Evolutionary conservation across 2,329 filamentous ascomycete species (phyloP), one percentile per base, ranked within the genome.

Genomic region (Xylariaceae sp.): DNA sequence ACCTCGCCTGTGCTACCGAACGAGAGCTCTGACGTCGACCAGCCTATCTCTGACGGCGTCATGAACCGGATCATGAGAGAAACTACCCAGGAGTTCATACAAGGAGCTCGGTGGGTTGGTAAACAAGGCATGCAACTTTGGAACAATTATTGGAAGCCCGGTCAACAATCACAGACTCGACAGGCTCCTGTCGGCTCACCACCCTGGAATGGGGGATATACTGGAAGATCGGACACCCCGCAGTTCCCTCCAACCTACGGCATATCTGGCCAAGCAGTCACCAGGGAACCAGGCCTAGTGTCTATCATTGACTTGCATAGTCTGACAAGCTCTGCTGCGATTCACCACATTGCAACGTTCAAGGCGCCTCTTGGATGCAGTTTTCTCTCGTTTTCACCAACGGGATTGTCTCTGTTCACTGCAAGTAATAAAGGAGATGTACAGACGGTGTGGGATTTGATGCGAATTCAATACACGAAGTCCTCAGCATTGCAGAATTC

Each of bases 341-440:
- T 82, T 5, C 82, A 88, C 61, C 87, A 89, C 0, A 71, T 90
- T 44, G 83, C 87, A 2, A 91, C 89, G 0, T 93, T 95, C 65
- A 80, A 82, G 26, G 80, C 88, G 1, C 83, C 86, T 1, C 81
- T 89, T 16, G 91, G 91, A 7, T 93, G 90, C 71, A 93, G 90
- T 69, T 92, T 90, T 68, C 70, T 95, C 29, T 92, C 89, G 0
- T 89, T 96, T 61, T 87, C 90, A 1, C 89, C 90, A 0, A 85
- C 84, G 6, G 90, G 89, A 0, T 73, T 93, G 21, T 85, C 84
- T 49, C 78, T 96, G 10, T 88, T 95, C 73, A 92, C 89, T 0
- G 89, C 89, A 6, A 93, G 89, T 72, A 89, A 82, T 67, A 93
- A 92, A 70, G 90, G 90, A n/a, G 91, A 96, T 67, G 82, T 90